Conservation (phyloP, 495 filamentous ascomycete genomes). For the Staphylotrichum tortipilum region DNA sequence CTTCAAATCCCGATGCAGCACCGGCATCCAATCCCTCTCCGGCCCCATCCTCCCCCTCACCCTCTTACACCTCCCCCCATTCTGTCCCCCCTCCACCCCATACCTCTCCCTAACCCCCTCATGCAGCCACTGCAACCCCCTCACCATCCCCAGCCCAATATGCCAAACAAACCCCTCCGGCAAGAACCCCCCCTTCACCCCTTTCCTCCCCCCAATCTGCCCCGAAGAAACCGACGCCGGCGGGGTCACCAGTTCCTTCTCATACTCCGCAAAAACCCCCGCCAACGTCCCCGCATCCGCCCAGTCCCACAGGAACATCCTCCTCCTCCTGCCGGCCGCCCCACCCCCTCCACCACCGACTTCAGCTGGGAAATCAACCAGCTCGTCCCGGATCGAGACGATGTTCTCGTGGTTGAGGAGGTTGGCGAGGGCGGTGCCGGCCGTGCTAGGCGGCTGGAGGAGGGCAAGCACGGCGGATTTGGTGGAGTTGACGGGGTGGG, state of each 20-base stretch:
- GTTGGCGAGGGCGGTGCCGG: constrained; percentile 1
- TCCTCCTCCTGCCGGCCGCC: neutral
- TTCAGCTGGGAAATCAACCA: neutral
- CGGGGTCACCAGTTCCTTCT: neutral
- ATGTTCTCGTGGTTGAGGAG: constrained; percentile 40
- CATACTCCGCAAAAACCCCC: constrained; percentile 16
- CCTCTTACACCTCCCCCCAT: neutral
- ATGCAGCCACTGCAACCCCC: constrained; percentile 36
- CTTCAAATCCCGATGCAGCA: constrained; percentile 36
- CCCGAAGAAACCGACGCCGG: too few relatives aligned
- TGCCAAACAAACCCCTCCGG: constrained; percentile 41
- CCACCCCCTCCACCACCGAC: neutral
- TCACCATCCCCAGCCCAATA: constrained; percentile 30
- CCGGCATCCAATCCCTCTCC: constrained; percentile 35
- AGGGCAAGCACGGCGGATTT: neutral
- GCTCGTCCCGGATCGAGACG: constrained; percentile 23
- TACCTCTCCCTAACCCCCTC: constrained; percentile 26
- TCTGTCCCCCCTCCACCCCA: neutral
- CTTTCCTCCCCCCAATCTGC: too few relatives aligned
- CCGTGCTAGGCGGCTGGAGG: constrained; percentile 6
- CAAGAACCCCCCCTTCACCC: constrained; percentile 12
- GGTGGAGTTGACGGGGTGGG: neutral
- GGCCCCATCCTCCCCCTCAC: constrained; percentile 1
- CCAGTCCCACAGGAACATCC: constrained; percentile 31
- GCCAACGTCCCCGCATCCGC: constrained; percentile 33